Base-by-base conservation (phyloP, 164 flowering plant genomes). In the Stephania japonica region DNA sequence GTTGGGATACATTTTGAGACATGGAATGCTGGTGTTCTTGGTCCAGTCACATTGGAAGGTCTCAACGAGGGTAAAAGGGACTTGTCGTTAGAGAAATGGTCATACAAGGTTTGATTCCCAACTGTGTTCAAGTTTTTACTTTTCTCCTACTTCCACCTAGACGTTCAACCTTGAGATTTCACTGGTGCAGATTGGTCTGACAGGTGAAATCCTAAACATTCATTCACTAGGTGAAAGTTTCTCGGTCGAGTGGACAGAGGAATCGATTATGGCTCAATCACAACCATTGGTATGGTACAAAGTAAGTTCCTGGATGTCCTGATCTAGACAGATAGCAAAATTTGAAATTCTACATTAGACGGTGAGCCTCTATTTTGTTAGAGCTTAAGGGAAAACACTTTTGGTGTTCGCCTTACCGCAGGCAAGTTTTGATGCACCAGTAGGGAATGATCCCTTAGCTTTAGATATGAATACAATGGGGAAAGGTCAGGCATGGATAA, bases 1-100 rank as follows among this genome's bases (percentile, higher is more conserved):
- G 86, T 94, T 38, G 98, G 97, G 1, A 69, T 78, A 18, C 94
- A 91, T 76, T 94, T 83, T 77, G 99, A 96, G 84, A 83, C 85
- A 49, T 89, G 96, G 94, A 92, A 96, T 82, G 87, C 92, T 70
- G 99, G 99, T 53, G 92, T 96, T 78, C 88, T 94, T 72, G 99
- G 99, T 14, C 99, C 98, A 16, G 93, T 96, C 42, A 81, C 85
- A 26, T 77, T 96, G 76, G 81, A 76, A 38, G 97, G 97, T 72
- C 90, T 95, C 41, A 87, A 90, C 70, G 90, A 89, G 64, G 95
- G 97, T 21, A 85, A 80, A 74, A 81, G 92, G 78, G 94, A 91
- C 78, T 78, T 93, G 78, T 77, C 98, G 8, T 78, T 80, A 77
- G 86, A 85, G 81, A 87, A 87, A 75, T 93, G 98, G 99, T 81